A percentile compares a stretch with the other conserved stretches of the same genome.
These are phyloP conservation scores for Fraxinus nigra DNA, from an alignment of 305 asterid species.

Conservation along the genomic window DNA sequence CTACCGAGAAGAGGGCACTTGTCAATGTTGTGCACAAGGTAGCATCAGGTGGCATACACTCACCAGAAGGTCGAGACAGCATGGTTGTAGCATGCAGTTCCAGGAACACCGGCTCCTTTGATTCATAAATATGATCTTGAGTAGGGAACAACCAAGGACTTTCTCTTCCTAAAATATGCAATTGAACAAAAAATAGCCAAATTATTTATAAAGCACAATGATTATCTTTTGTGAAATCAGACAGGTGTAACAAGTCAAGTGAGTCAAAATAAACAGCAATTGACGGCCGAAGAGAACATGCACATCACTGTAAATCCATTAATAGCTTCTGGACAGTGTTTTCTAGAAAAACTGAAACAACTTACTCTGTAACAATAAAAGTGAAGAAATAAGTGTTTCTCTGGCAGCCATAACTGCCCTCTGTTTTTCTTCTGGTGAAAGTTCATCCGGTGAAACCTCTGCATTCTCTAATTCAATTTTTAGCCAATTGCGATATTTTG, in stretches of 20 bases:
- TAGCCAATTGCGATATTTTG: slow-evolving; percentile 91
- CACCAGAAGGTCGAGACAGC: slow-evolving; percentile 84
- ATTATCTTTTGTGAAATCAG: slow-evolving; percentile 5
- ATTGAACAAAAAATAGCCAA: neutral
- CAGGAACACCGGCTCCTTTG: slow-evolving; percentile 58
- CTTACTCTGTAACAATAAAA: slow-evolving; percentile 73
- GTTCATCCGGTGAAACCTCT: slow-evolving; percentile 61
- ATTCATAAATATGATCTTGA: slow-evolving; percentile 64
- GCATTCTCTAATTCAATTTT: slow-evolving; percentile 66
- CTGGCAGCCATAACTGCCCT: slow-evolving; percentile 68
- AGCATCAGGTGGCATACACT: slow-evolving; percentile 84
- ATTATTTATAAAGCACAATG: slow-evolving; percentile 13
- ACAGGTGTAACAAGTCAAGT: neutral
- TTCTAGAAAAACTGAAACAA: slow-evolving; percentile 19
- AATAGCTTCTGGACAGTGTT: neutral
- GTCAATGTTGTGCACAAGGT: slow-evolving; percentile 78
- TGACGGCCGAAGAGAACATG: slow-evolving; percentile 11
- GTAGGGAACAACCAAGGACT: slow-evolving; percentile 83
- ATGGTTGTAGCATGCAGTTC: slow-evolving; percentile 89
- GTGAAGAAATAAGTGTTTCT: slow-evolving; percentile 67
- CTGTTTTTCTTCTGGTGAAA: slow-evolving; percentile 75
- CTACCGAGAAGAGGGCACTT: slow-evolving; percentile 84
- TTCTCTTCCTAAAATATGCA: slow-evolving; percentile 51
- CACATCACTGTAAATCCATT: neutral
- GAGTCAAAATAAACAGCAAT: slow-evolving; percentile 4